These are phyloP conservation scores for Globisporangium iwayamae DNA, from an alignment of 352 stramenopile species.

Conservation along the genomic window DNA sequence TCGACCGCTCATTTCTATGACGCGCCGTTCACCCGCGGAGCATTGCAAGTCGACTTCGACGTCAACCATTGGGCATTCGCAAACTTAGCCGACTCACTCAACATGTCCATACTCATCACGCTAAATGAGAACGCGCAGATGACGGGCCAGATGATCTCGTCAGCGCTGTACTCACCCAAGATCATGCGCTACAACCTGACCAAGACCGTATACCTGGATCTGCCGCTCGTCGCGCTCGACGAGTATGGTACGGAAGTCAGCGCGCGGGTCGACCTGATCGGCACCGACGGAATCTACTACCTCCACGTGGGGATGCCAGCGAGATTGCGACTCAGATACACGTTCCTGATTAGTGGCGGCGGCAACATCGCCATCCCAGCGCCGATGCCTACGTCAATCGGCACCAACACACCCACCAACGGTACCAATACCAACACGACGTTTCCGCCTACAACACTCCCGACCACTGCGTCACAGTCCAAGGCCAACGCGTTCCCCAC, in stretches of 20 bases:
- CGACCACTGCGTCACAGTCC: not conserved
- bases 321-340: not conserved
- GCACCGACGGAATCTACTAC: slow-evolving; percentile 12
- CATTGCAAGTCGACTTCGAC: not conserved
- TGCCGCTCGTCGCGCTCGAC: not conserved
- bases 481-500: not conserved
- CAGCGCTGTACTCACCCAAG: not conserved
- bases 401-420: too few relatives aligned
- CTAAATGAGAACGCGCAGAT: not conserved
- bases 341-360: not conserved
- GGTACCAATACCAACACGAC: not conserved
- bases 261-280: not conserved
- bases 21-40: too few relatives aligned
- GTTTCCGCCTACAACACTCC: not conserved
- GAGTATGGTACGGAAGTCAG: not conserved
- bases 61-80: not conserved
- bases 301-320: not conserved
- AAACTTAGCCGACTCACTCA: not conserved
- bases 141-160: not conserved
- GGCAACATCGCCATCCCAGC: not conserved
- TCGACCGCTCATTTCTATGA: not conserved
- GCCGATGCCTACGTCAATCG: not conserved
- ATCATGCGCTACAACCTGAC: not conserved
- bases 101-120: not conserved
- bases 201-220: not conserved